These are phyloP conservation scores for Crithidia brevicula DNA, from an alignment of 208 protist genomes.

Conservation along the genomic window DNA sequence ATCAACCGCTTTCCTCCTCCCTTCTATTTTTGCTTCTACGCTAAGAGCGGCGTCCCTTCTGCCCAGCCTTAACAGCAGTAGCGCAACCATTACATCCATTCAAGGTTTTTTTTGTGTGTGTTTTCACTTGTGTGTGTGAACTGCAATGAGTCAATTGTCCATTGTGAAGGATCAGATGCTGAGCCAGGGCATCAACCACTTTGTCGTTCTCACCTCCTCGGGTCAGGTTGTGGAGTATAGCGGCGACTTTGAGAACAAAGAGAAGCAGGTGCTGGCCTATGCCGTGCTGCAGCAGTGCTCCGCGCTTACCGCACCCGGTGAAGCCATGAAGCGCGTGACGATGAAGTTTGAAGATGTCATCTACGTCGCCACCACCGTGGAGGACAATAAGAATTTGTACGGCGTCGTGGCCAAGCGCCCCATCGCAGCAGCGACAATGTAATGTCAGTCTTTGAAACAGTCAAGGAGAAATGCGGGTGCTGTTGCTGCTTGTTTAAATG, in stretches of 20 bases:
- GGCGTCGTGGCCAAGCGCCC: conserved; percentile 73
- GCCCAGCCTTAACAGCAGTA: too few relatives aligned
- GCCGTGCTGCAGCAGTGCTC: conserved; percentile 76
- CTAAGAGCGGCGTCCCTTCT: too few relatives aligned
- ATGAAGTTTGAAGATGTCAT: conserved; percentile 80
- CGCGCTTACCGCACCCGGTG: conserved; percentile 47
- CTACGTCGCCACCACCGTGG: conserved; percentile 75
- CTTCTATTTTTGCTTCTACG: too few relatives aligned
- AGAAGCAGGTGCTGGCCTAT: conserved; percentile 75
- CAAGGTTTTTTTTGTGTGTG: neutral
- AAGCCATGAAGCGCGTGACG: conserved; percentile 72
- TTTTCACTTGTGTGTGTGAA: neutral
- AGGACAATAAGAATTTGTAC: conserved; percentile 44
- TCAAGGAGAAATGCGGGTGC: too few relatives aligned
- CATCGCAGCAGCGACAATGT: conserved; percentile 28
- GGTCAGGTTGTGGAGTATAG: conserved; percentile 76
- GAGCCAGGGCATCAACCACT: conserved; percentile 83
- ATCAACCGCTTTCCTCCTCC: too few relatives aligned
- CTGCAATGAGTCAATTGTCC: conserved; percentile 56
- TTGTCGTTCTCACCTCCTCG: conserved; percentile 70
- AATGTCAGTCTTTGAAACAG: too few relatives aligned
- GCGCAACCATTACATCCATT: neutral
- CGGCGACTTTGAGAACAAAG: conserved; percentile 73
- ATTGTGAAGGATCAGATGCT: conserved; percentile 88
- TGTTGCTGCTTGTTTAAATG: too few relatives aligned